A percentile compares a stretch with the other conserved stretches of the same genome.
Conservation (phyloP, 805 yeast genomes). For the Candida adriatica region DNA sequence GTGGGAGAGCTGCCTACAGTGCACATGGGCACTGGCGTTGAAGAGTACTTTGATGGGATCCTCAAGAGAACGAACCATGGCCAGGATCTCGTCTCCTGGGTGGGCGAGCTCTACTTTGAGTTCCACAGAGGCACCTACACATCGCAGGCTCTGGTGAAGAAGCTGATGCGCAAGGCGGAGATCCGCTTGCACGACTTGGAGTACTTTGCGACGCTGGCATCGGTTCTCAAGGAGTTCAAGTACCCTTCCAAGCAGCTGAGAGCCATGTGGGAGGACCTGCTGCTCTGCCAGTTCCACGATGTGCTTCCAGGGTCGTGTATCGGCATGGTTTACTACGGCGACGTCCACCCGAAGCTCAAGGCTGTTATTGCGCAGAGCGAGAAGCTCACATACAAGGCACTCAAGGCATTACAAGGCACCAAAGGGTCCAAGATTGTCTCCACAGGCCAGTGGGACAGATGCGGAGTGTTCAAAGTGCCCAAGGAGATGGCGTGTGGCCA, state of each 20-base stretch:
- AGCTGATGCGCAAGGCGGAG: constrained; percentile 72
- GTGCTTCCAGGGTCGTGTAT: constrained; percentile 97
- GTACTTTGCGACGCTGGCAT: constrained; percentile 70
- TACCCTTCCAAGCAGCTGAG: constrained; percentile 71
- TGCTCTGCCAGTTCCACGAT: constrained; percentile 93
- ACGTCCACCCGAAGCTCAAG: constrained; percentile 72
- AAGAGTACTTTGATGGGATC: constrained; percentile 68
- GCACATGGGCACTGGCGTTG: constrained; percentile 65
- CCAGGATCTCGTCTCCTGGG: constrained; percentile 71
- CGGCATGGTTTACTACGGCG: constrained; percentile 85
- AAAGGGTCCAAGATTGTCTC: constrained; percentile 29
- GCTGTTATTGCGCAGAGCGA: constrained; percentile 48
- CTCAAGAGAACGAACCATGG: constrained; percentile 61
- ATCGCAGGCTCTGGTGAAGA: constrained; percentile 82
- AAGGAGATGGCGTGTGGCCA: constrained; percentile 12
- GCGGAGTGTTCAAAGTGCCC: constrained; percentile 33
- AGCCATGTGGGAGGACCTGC: constrained; percentile 79
- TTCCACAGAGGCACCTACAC: constrained; percentile 97
- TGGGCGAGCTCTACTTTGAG: constrained; percentile 89
- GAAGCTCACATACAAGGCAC: constrained; percentile 40
- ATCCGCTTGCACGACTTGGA: constrained; percentile 79
- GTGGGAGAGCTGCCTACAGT: constrained; percentile 79
- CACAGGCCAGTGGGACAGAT: constrained; percentile 61
- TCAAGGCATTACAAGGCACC: constrained; percentile 19
- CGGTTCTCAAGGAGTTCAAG: constrained; percentile 42